Base-by-base conservation (phyloP, 2,329 filamentous ascomycete species). In the Sphaerulina vaccinii region DNA sequence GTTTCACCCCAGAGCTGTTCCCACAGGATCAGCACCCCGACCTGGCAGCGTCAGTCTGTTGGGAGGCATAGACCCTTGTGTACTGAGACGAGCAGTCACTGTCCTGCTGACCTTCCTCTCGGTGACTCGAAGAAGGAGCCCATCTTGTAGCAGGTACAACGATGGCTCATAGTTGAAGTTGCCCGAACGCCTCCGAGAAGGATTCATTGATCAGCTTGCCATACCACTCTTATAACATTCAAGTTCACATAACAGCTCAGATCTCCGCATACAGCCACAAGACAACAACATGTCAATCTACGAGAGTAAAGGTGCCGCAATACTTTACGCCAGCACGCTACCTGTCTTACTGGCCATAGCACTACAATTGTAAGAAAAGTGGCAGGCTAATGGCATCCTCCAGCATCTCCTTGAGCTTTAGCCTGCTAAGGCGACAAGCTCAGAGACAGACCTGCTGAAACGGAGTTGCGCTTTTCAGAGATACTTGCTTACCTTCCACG, bases 301-400 rank as follows among this genome's bases (percentile, higher is more conserved):
- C 37, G 38, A 49, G 27, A 41, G 46, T 5, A 49, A 41, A 35
- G 46, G 16, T 7, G 41, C 42, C 27, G 37, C 37, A 2, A 32
- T 42, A 7, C 13, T 41, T 7, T 41, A 41, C 19, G 46, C 46
- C 2, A 40, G 38, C 19, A 15, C 35, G 23, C 27, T 27, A 6
- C 46, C 37, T 22, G 15, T n/a, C 4, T n/a, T 47, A 13, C 21
- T 47, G 10, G 43, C 43, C n/a, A 24, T 47, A 11, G 21, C 11
- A 15, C 33, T 47, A 11, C 43, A 29, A 11, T 37, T 47, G 3
- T 32, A 27, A 15, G 15, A 47, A n/a, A n/a, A n/a, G n/a, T n/a
- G n/a, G n/a, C n/a, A n/a, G n/a, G n/a, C n/a, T n/a, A n/a, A n/a
- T n/a, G n/a, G n/a, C n/a, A n/a, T n/a, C n/a, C n/a, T n/a, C n/a